Base-by-base conservation (phyloP, 164 flowering plant genomes). In the Akebia trifoliata region DNA sequence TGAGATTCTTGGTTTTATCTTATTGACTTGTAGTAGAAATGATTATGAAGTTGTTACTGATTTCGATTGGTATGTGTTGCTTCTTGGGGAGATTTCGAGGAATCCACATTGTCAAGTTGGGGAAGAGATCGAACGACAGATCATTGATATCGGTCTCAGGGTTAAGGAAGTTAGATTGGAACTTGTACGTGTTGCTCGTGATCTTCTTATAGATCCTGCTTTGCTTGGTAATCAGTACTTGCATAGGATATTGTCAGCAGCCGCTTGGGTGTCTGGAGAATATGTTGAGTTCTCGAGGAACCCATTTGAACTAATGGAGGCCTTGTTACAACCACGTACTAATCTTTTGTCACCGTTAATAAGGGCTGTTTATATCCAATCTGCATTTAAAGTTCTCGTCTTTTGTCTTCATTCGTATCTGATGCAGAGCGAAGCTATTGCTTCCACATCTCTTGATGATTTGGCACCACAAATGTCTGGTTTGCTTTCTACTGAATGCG, bases 181-280 rank as follows among this genome's bases (percentile, higher is more conserved):
- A 72, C 89, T 93, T 60, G 93, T 90, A 47, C 80, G 65, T 56
- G 85, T 87, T 60, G 64, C 72, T 50, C 91, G 97, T 37, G 87
- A 79, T 62, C 70, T 90, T 56, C 68, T 93, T 54, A 93, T 86
- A 51, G 97, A 93, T 69, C 99, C 99, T 56, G 96, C 99, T 42
- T 76, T 93, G 49, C 94, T 93, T 57, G 88, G 97, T 32, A 86
- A 87, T 62, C 79, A 81, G 21, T 80, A 70, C 63, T 59, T 90
- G 60, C 80, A 90, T 50, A 67, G 74, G 54, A 76, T 85, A 58
- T 62, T 93, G 66, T 79, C 83, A 46, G 97, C 97, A 25, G 90
- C 90, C 63, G 96, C 97, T 65, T 93, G 97, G 97, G 74, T 86
- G 15, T 80, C 83, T 2, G 99, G 97, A 50, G 96, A 90, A 72